phyloP scores from a whole-genome alignment of 2,329 filamentous ascomycete species.

The Aspergillus vadensis region DNA sequence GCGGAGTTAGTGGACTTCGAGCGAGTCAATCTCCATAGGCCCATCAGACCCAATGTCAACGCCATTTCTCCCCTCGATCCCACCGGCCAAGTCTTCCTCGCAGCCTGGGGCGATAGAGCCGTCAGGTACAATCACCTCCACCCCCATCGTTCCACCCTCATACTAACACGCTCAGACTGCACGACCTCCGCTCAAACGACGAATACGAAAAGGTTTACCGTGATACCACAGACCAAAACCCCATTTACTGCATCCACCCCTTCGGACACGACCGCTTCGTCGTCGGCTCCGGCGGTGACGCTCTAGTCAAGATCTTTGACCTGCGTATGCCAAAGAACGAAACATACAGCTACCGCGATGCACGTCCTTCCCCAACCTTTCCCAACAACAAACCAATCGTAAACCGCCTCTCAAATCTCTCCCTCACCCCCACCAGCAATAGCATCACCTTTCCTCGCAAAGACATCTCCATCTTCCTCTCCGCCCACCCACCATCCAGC shows the following conservation, averaged over 20 bases:
- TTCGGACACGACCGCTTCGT: conserved; percentile 60
- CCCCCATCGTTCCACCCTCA: neutral
- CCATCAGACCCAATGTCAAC: conserved; percentile 33
- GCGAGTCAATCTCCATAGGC: conserved; percentile 21
- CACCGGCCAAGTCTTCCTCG: conserved; percentile 57
- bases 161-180: conserved; percentile 46
- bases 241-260: conserved; percentile 60
- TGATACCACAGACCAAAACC: conserved; percentile 60
- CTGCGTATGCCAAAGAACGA: conserved; percentile 51
- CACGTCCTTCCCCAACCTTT: conserved; percentile 17
- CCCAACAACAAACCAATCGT: neutral
- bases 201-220: conserved; percentile 53
- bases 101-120: conserved; percentile 61
- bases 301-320: conserved; percentile 64
- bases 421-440: neutral
- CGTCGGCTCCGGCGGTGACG: conserved; percentile 59
- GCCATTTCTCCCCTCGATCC: conserved; percentile 41
- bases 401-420: conserved; percentile 1
- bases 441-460: conserved; percentile 24
- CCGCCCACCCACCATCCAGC: conserved; percentile 28
- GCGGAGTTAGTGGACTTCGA: conserved; percentile 39
- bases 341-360: conserved; percentile 36
- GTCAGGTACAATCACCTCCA: conserved; percentile 36
- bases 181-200: conserved; percentile 59
- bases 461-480: conserved; percentile 49